Percentiles rank a stretch among this genome's conserved stretches.
phyloP scores from a whole-genome alignment of 169 alveolate species.

The Theileria annulata region DNA sequence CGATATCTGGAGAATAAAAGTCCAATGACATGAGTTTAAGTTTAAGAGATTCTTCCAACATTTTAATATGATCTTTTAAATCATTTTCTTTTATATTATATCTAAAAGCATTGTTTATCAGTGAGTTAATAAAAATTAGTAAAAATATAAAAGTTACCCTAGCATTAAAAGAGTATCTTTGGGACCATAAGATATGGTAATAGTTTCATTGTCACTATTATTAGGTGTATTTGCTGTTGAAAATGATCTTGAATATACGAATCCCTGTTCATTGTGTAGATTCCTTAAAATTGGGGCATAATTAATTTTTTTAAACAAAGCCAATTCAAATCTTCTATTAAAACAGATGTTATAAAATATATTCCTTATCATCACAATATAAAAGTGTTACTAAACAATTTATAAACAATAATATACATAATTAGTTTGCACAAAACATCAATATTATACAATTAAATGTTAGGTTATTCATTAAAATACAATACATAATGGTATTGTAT shows the following conservation, averaged over 20 bases:
- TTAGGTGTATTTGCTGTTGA: neutral
- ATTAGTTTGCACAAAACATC: neutral
- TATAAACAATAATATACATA: neutral
- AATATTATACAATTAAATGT: neutral
- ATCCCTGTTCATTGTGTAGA: neutral
- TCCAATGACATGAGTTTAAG: conserved; percentile 51
- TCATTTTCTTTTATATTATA: conserved; percentile 48
- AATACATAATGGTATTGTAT: no score
- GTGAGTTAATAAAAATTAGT: neutral
- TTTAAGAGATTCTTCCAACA: conserved; percentile 54
- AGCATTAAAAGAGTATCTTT: conserved; percentile 53
- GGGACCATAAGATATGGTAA: conserved; percentile 43
- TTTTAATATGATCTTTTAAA: conserved; percentile 28
- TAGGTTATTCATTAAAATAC: neutral
- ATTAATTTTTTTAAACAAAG: no score
- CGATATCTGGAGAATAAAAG: conserved; percentile 55
- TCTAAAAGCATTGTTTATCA: neutral
- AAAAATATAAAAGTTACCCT: conserved; percentile 20
- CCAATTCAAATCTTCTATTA: neutral
- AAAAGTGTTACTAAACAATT: neutral
- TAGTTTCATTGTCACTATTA: conserved; percentile 9
- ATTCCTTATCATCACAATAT: neutral
- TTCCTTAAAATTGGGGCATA: neutral
- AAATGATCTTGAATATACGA: neutral
- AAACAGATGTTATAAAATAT: neutral